Evolutionary conservation across 345 rosid genomes (phyloP), one percentile per base, ranked within the genome.

Genomic region (Zanthoxylum bungeanum): DNA sequence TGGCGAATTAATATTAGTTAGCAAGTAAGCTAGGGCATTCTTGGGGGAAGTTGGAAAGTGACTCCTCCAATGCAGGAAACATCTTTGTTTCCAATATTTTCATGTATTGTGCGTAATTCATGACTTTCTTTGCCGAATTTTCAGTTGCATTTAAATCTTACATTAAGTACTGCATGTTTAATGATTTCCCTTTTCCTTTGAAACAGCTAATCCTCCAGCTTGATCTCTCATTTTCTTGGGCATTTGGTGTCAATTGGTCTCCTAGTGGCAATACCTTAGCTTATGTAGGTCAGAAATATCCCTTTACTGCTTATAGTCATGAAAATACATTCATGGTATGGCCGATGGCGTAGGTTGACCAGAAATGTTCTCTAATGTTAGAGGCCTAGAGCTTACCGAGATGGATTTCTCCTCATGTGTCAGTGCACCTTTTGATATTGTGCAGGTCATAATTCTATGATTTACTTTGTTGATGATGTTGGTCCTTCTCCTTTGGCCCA

Each of bases 231-330:
- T 83, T 76, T 87, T 92, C 99, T 53, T 95, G 99, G 99, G 93
- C 99, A 77, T 95, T 95, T 86, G 98, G 98, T 77, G 99, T 90
- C 73, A 89, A 87, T 81, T 95, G 99, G 99, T 95, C 99, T 57
- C 99, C 99, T 16, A 92, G 92, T 75, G 99, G 99, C 79, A 92
- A 88, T 66, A 95, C 97, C 68, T 85, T 92, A 80, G 98, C 98
- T 68, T 95, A 95, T 80, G 98, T 85, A 79, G 99, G 99, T 95
- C 72, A 88, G 98, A 79, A 75, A 72, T 75, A 55, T 76, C 66
- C 66, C 75, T 76, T 16, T 60, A 63, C 63, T 61, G 34, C 72
- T 50, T 77, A 8, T 34, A 52, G 46, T 40, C 50, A 11, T 69
- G 34, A 40, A 47, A 24, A 31, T 51, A 76, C 2, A 47, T 28